A percentile compares a stretch with the other conserved stretches of the same genome.
Conservation (phyloP, 257 asterid species). For the Gentiana macrophylla region DNA sequence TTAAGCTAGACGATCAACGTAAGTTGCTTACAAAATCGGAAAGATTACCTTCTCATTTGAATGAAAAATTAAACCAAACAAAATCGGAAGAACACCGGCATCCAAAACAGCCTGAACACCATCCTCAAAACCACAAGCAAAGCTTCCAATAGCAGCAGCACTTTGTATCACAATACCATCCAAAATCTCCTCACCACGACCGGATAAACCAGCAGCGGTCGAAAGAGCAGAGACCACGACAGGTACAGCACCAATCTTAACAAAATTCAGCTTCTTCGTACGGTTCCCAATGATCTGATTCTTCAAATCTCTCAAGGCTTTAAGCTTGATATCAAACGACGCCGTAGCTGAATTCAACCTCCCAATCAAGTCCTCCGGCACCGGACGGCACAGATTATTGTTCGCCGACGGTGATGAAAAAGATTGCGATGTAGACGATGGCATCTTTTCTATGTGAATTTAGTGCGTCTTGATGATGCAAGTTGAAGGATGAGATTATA, state of each 20-base stretch:
- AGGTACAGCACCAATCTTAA: constrained; percentile 85
- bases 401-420: constrained; percentile 1
- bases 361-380: constrained; percentile 59
- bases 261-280: constrained; percentile 61
- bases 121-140: constrained; percentile 76
- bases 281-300: constrained; percentile 92
- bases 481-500: no score
- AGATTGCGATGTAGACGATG: constrained; percentile 13
- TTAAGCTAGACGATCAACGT: no score
- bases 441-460: constrained; percentile 6
- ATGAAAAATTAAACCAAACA: constrained; percentile 52
- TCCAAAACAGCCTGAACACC: constrained; percentile 86
- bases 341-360: constrained; percentile 35
- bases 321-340: constrained; percentile 43
- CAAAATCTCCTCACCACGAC: constrained; percentile 22
- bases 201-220: constrained; percentile 21
- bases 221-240: constrained; percentile 53
- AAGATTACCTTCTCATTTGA: constrained; percentile 46
- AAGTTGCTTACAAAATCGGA: neutral
- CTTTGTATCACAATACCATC: constrained; percentile 53
- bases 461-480: no score
- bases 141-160: constrained; percentile 82
- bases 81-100: constrained; percentile 63
- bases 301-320: constrained; percentile 71
- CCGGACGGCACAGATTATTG: constrained; percentile 26